Base-by-base conservation (phyloP, 2,329 filamentous ascomycete genomes). In the Raffaelea ambrosiae region DNA sequence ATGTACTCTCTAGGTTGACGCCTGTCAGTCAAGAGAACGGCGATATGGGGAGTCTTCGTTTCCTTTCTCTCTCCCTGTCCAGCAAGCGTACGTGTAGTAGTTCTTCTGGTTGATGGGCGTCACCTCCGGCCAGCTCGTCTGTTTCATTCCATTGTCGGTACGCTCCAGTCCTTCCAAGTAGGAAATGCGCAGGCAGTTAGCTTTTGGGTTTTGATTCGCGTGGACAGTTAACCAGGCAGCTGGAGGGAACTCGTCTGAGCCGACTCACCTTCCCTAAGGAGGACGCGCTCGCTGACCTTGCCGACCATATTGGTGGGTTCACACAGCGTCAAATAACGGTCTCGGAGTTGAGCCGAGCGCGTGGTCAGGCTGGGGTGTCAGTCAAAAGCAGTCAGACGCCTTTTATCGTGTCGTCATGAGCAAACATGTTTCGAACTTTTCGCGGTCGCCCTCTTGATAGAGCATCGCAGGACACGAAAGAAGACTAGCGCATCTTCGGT, bases 41-140 rank as follows among this genome's bases (percentile, higher is more conserved):
- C 26, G n/a, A n/a, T n/a, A n/a, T n/a, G n/a, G n/a, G n/a, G n/a
- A n/a, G n/a, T n/a, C 21, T 20, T 40, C 38, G 7, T 39, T 5
- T 23, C 3, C 22, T 23, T 20, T n/a, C 9, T 33, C 31, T 35
- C 26, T n/a, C 14, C 9, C 22, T 19, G n/a, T 21, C 35, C 2
- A 5, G 21, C 33, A 18, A n/a, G 71, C 82, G 52, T 75, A 93
- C 88, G 90, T 95, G 66, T 96, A 96, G 67, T 98, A 98, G 66
- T 98, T 98, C 72, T 98, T 98, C 66, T 98, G 93, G 64, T 98
- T 98, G 68, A 98, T 98, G 59, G 93, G 88, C 40, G 80, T 77
- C 49, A 95, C 83, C 61, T 93, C 85, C 10, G 93, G 91, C 91
- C 93, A 98, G 64, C 78, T 94, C 43, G 89, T 87, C 62, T 93